These are phyloP conservation scores for Fragaria ananassa DNA, from an alignment of 306 rosid genomes.

Conservation along the genomic window DNA sequence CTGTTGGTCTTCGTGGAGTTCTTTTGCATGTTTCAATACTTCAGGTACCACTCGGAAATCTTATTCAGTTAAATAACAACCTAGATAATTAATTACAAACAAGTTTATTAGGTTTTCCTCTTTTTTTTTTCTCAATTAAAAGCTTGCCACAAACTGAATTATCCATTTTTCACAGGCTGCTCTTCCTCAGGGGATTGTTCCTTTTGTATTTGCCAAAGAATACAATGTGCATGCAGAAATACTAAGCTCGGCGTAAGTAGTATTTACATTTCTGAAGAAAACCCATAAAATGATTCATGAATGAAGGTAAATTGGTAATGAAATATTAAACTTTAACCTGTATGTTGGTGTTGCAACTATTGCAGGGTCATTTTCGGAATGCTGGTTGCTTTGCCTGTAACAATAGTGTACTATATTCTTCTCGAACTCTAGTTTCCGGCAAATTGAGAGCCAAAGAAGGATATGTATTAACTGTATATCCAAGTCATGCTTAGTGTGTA, in stretches of 20 bases:
- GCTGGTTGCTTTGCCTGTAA: conserved; percentile 76
- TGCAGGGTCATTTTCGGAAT: conserved; percentile 90
- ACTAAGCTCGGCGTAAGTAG: conserved; percentile 90
- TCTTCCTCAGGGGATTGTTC: conserved; percentile 91
- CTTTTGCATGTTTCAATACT: conserved; percentile 81
- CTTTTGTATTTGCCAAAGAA: conserved; percentile 88
- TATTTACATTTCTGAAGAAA: background rate
- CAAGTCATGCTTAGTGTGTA: conserved; percentile 35
- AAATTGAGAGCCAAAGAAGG: conserved; percentile 6
- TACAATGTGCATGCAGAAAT: conserved; percentile 83
- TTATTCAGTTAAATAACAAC: background rate
- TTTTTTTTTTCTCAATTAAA: background rate
- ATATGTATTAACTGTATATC: conserved; percentile 15
- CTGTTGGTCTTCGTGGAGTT: conserved; percentile 67
- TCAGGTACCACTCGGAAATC: conserved; percentile 40
- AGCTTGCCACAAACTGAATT: background rate
- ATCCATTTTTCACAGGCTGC: conserved; percentile 54
- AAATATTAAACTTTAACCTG: background rate
- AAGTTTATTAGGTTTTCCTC: background rate
- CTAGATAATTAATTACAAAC: background rate
- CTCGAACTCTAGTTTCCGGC: conserved; percentile 50
- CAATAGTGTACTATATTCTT: conserved; percentile 70
- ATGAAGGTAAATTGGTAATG: background rate
- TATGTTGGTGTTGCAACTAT: background rate
- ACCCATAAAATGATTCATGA: background rate